Evolutionary conservation across 1,284 basidiomycete genomes (phyloP).

Genomic region (Tilletia indica): DNA sequence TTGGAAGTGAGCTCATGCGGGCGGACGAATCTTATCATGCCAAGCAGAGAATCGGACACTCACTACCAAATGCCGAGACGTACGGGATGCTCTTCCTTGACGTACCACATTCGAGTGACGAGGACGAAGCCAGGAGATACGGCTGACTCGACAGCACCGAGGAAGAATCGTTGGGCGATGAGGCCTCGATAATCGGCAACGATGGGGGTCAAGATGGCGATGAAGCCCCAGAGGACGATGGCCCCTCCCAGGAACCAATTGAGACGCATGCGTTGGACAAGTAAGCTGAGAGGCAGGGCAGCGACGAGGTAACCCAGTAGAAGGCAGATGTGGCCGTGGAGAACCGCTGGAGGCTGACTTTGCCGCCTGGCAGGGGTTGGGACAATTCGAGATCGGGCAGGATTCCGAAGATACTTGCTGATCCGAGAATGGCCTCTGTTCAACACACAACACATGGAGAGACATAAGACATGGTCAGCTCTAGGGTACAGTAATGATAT

Average conservation of each 20-base stretch:
- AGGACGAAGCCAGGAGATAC: conserved; percentile 61
- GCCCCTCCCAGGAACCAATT: conserved; percentile 45
- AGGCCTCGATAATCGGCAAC: conserved; percentile 58
- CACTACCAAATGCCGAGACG: conserved; percentile 59
- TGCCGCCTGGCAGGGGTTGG: conserved; percentile 53
- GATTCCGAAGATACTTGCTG: conserved; percentile 61
- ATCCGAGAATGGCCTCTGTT: conserved; percentile 59
- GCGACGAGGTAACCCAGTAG: conserved; percentile 61
- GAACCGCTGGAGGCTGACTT: conserved; percentile 35
- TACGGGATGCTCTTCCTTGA: conserved; percentile 45
- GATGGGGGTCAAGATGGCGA: conserved; percentile 60
- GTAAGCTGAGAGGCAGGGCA: conserved; percentile 58
- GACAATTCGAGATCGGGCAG: conserved; percentile 56
- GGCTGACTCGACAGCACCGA: conserved; percentile 52
- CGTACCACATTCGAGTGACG: conserved; percentile 61
- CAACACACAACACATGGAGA: no score
- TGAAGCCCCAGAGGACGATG: conserved; percentile 59
- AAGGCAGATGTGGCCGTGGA: conserved; percentile 51
- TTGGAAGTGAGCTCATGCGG: not conserved
- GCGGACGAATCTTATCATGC: not conserved
- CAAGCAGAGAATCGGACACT: not conserved
- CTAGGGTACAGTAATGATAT: no score
- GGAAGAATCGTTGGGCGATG: conserved; percentile 58
- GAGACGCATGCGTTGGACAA: conserved; percentile 59
- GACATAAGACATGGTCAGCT: no score